Evolutionary conservation across 1,284 basidiomycete genomes (phyloP).

Genomic region (Gymnopus androsaceus): DNA sequence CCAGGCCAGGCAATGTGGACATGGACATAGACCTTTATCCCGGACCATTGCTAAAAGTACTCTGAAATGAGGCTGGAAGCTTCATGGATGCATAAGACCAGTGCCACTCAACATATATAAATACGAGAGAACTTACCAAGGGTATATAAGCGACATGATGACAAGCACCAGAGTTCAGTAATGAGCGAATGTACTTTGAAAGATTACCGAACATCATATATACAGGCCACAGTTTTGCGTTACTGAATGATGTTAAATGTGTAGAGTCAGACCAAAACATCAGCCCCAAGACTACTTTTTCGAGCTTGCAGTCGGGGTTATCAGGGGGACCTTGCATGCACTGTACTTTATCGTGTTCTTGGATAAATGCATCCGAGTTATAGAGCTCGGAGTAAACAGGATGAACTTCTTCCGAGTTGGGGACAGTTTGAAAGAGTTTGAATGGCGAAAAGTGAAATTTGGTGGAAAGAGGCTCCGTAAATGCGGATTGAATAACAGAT

Average conservation of each 20-base stretch:
- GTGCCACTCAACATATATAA: too few species aligned
- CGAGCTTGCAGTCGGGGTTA: slow-evolving; percentile 10
- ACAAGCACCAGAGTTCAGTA: slow-evolving; percentile 24
- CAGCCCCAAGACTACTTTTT: slow-evolving; percentile 25
- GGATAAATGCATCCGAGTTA: slow-evolving; percentile 12
- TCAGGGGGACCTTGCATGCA: not conserved
- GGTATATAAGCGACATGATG: slow-evolving; percentile 36
- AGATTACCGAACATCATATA: slow-evolving; percentile 36
- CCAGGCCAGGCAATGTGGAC: slow-evolving; percentile 28
- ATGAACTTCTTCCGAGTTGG: not conserved
- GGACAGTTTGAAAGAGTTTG: slow-evolving; percentile 20
- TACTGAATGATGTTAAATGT: slow-evolving; percentile 34
- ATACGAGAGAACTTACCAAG: slow-evolving; percentile 15
- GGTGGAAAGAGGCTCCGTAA: slow-evolving; percentile 25
- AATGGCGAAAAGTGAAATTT: slow-evolving; percentile 34
- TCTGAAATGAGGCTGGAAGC: slow-evolving; percentile 18
- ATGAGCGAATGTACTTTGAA: slow-evolving; percentile 30
- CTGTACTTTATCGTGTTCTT: slow-evolving; percentile 2
- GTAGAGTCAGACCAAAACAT: slow-evolving; percentile 37
- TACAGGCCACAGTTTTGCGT: slow-evolving; percentile 34
- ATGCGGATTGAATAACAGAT: slow-evolving; percentile 29
- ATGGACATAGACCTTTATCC: slow-evolving; percentile 32
- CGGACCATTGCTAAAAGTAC: slow-evolving; percentile 31
- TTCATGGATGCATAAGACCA: not conserved
- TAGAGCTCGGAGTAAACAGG: slow-evolving; percentile 5